Conservation (phyloP, 345 rosid species). For the Populus simonii region DNA sequence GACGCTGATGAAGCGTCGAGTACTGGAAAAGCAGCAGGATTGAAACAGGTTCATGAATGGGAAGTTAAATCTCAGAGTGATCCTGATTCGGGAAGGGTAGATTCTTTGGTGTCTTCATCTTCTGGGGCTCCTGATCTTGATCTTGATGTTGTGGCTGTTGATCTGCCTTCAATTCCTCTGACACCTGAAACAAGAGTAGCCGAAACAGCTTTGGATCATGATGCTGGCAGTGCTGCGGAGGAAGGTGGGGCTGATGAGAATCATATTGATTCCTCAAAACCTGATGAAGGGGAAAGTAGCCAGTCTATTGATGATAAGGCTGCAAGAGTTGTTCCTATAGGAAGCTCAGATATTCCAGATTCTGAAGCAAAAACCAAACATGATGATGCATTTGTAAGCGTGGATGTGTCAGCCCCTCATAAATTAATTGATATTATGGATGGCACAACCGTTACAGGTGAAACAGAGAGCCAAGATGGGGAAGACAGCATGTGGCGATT, state of each 20-base stretch:
- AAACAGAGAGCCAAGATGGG: constrained; percentile 23
- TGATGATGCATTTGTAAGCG: constrained; percentile 1
- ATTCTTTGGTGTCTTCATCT: constrained; percentile 34
- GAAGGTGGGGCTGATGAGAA: constrained; percentile 21
- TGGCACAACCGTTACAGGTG: constrained; percentile 26
- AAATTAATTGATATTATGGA: constrained; percentile 21
- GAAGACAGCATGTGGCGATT: constrained; percentile 33
- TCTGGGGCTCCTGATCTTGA: constrained; percentile 30
- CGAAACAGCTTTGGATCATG: constrained; percentile 20
- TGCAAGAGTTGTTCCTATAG: constrained; percentile 16
- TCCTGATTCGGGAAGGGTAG: constrained; percentile 23
- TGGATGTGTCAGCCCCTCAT: constrained; percentile 15
- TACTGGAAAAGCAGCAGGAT: constrained; percentile 22
- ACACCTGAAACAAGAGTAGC: constrained; percentile 25
- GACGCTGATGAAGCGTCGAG: constrained; percentile 39
- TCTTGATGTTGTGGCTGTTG: constrained; percentile 29
- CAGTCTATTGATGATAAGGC: constrained; percentile 19
- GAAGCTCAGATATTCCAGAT: constrained; percentile 22
- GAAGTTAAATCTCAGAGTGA: constrained; percentile 34
- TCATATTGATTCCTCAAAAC: constrained; percentile 23
- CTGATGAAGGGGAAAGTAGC: constrained; percentile 30
- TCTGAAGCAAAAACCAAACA: constrained; percentile 37
- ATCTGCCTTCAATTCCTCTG: constrained; percentile 25
- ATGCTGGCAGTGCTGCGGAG: constrained; percentile 20
- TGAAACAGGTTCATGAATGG: constrained; percentile 30